Evolutionary conservation across 2,329 filamentous ascomycete species (phyloP).

Genomic region (Mycosphaerella sp.): DNA sequence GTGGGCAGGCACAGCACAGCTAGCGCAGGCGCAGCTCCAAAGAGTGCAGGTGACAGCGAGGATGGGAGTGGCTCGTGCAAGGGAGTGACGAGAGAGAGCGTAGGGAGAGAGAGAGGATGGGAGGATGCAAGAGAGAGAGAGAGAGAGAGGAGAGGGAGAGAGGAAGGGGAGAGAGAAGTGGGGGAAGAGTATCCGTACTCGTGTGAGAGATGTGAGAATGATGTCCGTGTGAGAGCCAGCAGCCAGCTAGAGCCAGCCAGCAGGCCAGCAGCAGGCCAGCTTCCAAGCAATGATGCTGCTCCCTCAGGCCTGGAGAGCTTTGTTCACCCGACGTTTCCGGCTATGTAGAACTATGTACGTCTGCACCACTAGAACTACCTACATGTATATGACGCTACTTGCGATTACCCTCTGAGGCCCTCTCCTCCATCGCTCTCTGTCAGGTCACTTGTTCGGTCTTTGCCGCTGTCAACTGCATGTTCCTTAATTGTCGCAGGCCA

Average conservation of each 20-base stretch:
- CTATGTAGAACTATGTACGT: no score
- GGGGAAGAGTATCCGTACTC: background rate
- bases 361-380: no score
- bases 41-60: slow-evolving; percentile 7
- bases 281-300: background rate
- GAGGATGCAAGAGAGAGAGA: background rate
- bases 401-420: no score
- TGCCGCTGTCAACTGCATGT: no score
- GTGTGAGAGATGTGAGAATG: background rate
- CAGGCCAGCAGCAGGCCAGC: background rate
- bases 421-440: no score
- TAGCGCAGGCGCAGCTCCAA: slow-evolving; percentile 5
- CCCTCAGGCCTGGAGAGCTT: background rate
- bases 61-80: background rate
- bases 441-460: no score
- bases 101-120: background rate
- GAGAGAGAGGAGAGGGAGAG: background rate
- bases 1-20: slow-evolving; percentile 1
- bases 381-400: background rate
- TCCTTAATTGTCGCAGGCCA: no score
- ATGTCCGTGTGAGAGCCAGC: background rate
- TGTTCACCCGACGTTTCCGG: background rate
- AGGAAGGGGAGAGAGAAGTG: background rate
- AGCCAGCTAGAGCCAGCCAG: background rate
- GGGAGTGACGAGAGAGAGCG: background rate